phyloP scores from a whole-genome alignment of 2,329 filamentous ascomycete species.

The Fusarium virguliforme region DNA sequence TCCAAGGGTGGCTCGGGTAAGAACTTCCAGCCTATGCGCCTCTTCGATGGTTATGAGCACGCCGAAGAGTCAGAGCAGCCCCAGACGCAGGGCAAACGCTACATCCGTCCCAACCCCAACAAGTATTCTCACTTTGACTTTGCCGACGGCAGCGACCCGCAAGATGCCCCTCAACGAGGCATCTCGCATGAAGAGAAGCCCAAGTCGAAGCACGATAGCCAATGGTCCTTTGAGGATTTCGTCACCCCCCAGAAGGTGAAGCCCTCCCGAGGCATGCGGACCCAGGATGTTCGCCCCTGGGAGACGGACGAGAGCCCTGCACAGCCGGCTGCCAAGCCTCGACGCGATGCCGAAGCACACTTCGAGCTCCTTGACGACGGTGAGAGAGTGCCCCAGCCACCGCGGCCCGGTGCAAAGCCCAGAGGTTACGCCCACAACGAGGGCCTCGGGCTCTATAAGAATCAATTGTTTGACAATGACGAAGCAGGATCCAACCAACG shows the following conservation, averaged over 20 bases:
- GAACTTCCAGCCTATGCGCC: constrained; percentile 74
- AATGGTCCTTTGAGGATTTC: constrained; percentile 94
- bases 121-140: constrained; percentile 93
- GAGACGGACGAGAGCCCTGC: constrained; percentile 74
- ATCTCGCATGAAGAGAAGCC: constrained; percentile 60
- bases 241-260: constrained; percentile 82
- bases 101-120: constrained; percentile 78
- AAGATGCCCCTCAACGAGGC: constrained; percentile 63
- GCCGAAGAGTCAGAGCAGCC: constrained; percentile 61
- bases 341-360: constrained; percentile 85
- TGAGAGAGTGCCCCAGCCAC: constrained; percentile 68
- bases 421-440: constrained; percentile 76
- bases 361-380: constrained; percentile 88
- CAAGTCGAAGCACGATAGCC: constrained; percentile 77
- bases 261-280: constrained; percentile 71
- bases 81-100: constrained; percentile 61
- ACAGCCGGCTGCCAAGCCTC: constrained; percentile 75
- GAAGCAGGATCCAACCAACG: constrained; percentile 60
- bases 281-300: constrained; percentile 84
- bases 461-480: constrained; percentile 78
- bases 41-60: constrained; percentile 72
- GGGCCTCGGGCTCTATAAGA: constrained; percentile 80
- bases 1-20: constrained; percentile 70
- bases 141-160: constrained; percentile 73
- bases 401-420: constrained; percentile 61